Conservation (phyloP, 2,329 filamentous ascomycete species). For the Sphaerostilbella broomeana region DNA sequence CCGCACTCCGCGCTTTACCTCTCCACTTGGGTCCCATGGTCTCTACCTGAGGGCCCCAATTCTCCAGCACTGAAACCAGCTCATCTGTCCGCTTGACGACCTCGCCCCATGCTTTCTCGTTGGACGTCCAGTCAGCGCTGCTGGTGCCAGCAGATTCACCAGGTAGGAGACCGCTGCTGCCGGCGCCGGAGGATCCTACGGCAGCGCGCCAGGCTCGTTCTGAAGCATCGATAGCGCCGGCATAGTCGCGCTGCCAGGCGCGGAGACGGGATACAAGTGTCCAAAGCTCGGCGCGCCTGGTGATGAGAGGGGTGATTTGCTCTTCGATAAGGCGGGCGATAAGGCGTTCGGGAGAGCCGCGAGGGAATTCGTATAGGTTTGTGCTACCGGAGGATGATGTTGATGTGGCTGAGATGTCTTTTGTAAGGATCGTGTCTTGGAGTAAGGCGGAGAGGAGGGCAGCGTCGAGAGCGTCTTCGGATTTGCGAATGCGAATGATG, state of each 20-base stretch:
- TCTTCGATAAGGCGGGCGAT: constrained; percentile 69
- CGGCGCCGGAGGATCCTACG: constrained; percentile 42
- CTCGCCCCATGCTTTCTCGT: constrained; percentile 58
- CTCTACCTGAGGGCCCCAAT: constrained; percentile 60
- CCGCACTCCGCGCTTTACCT: constrained; percentile 78
- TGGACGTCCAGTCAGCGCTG: constrained; percentile 38
- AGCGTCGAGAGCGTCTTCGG: constrained; percentile 72
- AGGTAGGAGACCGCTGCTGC: constrained; percentile 38
- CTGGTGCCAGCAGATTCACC: constrained; percentile 20
- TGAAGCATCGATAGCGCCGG: constrained; percentile 69
- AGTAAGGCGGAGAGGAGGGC: constrained; percentile 67
- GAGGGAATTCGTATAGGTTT: constrained; percentile 32
- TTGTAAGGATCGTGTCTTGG: constrained; percentile 56
- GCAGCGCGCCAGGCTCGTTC: constrained; percentile 86
- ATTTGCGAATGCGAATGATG: constrained; percentile 68
- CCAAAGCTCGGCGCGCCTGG: constrained; percentile 71
- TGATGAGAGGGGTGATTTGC: constrained; percentile 75
- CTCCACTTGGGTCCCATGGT: constrained; percentile 75
- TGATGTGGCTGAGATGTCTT: constrained; percentile 25
- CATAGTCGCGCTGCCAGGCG: constrained; percentile 64
- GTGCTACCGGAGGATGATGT: constrained; percentile 18
- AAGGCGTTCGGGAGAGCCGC: constrained; percentile 55
- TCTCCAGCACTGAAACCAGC: constrained; percentile 77
- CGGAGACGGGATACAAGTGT: constrained; percentile 63
- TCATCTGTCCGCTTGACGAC: constrained; percentile 75